phyloP scores from a whole-genome alignment of 441 rosid genomes.

The Daphne laureola region DNA sequence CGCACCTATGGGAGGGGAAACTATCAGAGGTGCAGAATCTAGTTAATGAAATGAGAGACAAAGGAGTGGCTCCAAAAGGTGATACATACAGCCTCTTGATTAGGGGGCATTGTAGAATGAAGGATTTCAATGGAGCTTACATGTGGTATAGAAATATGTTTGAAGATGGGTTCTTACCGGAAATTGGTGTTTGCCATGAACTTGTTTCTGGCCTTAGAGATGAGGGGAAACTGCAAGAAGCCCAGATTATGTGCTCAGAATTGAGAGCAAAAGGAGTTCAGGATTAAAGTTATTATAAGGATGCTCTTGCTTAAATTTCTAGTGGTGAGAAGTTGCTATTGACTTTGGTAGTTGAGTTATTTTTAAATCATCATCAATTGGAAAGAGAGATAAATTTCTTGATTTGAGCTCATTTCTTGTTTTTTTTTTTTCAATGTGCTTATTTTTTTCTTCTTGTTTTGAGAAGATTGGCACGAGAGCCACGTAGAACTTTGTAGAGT shows the following conservation, averaged over 20 bases:
- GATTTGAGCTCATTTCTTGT: too few species aligned
- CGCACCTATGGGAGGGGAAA: conserved; percentile 38
- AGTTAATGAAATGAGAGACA: conserved; percentile 45
- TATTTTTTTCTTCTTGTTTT: too few species aligned
- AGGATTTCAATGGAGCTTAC: conserved; percentile 50
- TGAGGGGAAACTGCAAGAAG: conserved; percentile 47
- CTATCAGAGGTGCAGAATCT: conserved; percentile 30
- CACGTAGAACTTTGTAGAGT: too few species aligned
- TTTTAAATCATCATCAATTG: too few species aligned
- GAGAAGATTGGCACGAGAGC: too few species aligned
- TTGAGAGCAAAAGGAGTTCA: conserved; percentile 35
- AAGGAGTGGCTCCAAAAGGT: conserved; percentile 39
- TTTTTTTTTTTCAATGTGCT: too few species aligned
- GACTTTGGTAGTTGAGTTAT: too few species aligned
- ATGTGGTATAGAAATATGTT: conserved; percentile 67
- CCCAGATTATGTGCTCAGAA: conserved; percentile 38
- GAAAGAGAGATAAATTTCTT: too few species aligned
- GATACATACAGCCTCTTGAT: conserved; percentile 64
- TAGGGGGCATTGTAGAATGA: conserved; percentile 45
- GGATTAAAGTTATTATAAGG: conserved; percentile 20
- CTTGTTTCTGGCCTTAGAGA: conserved; percentile 50
- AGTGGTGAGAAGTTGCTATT: background rate
- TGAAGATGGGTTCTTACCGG: conserved; percentile 36
- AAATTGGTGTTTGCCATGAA: conserved; percentile 26
- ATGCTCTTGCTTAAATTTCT: conserved; percentile 17